Conservation (phyloP, 345 rosid species). For the Eucalyptus marginata region DNA sequence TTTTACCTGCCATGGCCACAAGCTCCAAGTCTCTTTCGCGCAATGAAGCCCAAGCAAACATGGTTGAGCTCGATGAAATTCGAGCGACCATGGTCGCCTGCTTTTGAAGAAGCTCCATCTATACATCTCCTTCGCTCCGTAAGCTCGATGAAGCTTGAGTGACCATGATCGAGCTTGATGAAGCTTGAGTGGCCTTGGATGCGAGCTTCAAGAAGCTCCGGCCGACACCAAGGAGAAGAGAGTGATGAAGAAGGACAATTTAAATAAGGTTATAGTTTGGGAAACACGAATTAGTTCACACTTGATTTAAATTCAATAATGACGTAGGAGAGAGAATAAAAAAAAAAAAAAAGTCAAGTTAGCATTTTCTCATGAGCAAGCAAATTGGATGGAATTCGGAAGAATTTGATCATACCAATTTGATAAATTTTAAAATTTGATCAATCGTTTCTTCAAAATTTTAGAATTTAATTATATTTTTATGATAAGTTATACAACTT, state of each 20-base stretch:
- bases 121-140: neutral
- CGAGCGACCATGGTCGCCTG: neutral
- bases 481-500: neutral
- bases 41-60: neutral
- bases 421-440: neutral
- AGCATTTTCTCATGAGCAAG: neutral
- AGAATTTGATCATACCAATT: neutral
- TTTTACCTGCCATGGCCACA: neutral
- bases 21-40: neutral
- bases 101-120: neutral
- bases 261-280: neutral
- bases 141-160: neutral
- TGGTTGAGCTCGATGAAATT: neutral
- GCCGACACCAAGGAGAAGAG: neutral
- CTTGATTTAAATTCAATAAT: neutral
- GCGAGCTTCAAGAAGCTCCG: neutral
- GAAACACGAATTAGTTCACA: neutral
- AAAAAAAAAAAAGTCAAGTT: neutral
- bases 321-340: neutral
- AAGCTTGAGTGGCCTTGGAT: neutral
- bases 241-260: neutral
- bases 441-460: fast-evolving
- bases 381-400: neutral
- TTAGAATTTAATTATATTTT: neutral
- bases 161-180: neutral